Percentiles rank a stretch among this genome's conserved stretches.
These are phyloP conservation scores for Neofusicoccum ribis DNA, from an alignment of 2,329 filamentous ascomycete genomes.

Conservation along the genomic window DNA sequence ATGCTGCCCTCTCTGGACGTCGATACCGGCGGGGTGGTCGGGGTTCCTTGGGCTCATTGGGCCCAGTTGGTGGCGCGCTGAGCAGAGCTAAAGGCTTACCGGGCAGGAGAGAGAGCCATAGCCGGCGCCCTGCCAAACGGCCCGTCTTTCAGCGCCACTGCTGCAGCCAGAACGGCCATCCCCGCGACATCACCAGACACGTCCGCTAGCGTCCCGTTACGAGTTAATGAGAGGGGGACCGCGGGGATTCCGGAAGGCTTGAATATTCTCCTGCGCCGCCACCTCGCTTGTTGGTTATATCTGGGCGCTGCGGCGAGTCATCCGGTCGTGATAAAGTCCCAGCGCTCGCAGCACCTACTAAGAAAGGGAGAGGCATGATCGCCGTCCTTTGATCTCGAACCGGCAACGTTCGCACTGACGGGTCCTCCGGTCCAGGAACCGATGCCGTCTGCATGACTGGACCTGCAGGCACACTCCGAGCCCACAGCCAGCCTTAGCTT, in stretches of 20 bases:
- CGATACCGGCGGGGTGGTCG: not conserved
- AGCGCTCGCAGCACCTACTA: not conserved
- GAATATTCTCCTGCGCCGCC: not conserved
- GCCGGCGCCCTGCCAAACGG: not conserved
- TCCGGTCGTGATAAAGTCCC: not conserved
- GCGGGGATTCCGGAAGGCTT: not conserved
- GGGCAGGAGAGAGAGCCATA: not conserved
- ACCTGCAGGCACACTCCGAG: not conserved
- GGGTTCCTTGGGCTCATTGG: not conserved
- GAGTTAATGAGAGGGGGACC: not conserved
- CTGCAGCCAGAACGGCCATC: not conserved
- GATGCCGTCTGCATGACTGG: not conserved
- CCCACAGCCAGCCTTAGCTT: not conserved
- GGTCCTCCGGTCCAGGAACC: not conserved
- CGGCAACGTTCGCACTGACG: not conserved
- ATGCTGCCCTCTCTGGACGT: not conserved
- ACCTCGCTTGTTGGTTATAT: not conserved
- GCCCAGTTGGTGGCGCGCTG: not conserved
- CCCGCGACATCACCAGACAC: constrained; percentile 1
- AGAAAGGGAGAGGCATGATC: not conserved
- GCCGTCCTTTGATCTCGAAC: not conserved
- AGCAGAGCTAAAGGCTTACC: not conserved
- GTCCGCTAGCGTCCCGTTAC: not conserved
- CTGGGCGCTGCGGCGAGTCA: not conserved
- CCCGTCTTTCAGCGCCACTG: constrained; percentile 1